phyloP scores from a whole-genome alignment of 208 protist species.

The Jaenimonas drosophilae region DNA sequence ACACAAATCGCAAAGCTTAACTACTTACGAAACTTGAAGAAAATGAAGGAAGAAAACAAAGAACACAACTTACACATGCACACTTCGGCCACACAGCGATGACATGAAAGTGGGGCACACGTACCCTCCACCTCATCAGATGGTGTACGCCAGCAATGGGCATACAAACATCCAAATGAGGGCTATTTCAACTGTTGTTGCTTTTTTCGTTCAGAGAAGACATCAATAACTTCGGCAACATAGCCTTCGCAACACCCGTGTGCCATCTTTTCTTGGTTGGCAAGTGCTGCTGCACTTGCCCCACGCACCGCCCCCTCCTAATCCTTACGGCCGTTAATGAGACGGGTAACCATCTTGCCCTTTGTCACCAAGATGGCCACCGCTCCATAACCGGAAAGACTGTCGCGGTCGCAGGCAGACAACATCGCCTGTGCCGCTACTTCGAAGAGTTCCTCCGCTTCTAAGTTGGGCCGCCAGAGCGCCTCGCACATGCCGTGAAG shows the following conservation, averaged over 20 bases:
- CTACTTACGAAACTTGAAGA: not conserved
- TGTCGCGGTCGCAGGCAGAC: constrained; percentile 95
- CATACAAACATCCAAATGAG: not conserved
- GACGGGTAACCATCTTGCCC: constrained; percentile 70
- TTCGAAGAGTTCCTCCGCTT: constrained; percentile 96
- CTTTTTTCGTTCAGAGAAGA: no score
- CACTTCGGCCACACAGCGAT: constrained; percentile 1
- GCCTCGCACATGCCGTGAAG: constrained; percentile 98
- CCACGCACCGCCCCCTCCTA: no score
- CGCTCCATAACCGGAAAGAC: constrained; percentile 95
- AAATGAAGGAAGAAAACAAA: constrained; percentile 9
- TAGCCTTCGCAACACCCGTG: no score
- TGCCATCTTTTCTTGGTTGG: no score
- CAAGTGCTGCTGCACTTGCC: no score
- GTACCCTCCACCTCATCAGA: not conserved
- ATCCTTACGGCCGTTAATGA: constrained; percentile 87
- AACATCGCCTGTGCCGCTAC: constrained; percentile 92
- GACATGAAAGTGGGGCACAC: not conserved
- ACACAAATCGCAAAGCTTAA: not conserved
- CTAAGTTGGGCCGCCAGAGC: constrained; percentile 92
- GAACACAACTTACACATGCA: constrained; percentile 1
- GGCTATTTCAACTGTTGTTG: no score
- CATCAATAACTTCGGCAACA: no score
- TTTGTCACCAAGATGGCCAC: constrained; percentile 88
- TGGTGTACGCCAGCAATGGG: not conserved